Conservation (phyloP, 148 eudicot species). For the Vaccinium vitisidaea region DNA sequence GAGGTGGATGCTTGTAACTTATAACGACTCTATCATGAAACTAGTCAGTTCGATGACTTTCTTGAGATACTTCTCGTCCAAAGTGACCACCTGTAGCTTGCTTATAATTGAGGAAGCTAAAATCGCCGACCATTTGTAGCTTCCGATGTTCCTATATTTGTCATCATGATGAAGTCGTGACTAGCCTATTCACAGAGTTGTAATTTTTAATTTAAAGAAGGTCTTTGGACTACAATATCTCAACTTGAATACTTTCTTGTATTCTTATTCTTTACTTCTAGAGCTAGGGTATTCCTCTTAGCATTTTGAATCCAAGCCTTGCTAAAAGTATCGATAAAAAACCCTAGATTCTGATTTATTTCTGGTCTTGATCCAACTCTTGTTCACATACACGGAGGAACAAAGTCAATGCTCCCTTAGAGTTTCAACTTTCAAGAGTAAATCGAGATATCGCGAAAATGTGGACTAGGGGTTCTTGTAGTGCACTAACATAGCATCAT, state of each 20-base stretch:
- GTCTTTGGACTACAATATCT: neutral
- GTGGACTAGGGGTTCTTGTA: no score
- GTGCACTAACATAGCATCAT: neutral
- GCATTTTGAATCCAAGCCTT: neutral
- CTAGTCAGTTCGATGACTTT: neutral
- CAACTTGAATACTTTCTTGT: neutral
- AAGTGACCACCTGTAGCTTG: neutral
- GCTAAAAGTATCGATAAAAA: neutral
- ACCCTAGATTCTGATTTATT: neutral
- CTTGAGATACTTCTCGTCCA: neutral
- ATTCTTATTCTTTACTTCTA: neutral
- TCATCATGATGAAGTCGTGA: neutral
- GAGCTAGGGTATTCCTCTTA: neutral
- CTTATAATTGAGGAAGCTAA: no score
- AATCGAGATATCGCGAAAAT: neutral
- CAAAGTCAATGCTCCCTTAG: neutral
- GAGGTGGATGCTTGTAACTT: neutral
- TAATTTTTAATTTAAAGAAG: neutral
- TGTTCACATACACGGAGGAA: neutral
- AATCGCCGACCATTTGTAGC: neutral
- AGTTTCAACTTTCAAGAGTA: neutral
- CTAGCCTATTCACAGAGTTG: neutral
- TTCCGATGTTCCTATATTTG: neutral
- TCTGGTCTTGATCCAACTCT: slow-evolving; percentile 3
- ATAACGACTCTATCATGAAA: neutral